Percentiles rank a stretch among this genome's conserved stretches.
Conservation (phyloP, 768 basidiomycete species). For the Suillus hirtellus region DNA sequence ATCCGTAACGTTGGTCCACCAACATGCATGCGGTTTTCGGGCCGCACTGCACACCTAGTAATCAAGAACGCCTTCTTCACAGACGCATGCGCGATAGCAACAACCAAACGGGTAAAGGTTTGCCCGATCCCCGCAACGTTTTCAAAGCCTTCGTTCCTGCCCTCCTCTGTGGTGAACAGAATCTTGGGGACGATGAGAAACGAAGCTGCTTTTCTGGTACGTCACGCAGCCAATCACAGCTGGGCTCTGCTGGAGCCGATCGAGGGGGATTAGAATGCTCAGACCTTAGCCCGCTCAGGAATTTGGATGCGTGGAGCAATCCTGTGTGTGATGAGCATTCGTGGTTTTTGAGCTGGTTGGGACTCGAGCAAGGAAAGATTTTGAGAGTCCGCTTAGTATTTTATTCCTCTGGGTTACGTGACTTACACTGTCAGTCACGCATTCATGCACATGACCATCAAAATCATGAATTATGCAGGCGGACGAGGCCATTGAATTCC, state of each 20-base stretch:
- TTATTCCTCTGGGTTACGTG: neutral
- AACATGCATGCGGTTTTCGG: too few species aligned
- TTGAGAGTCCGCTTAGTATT: neutral
- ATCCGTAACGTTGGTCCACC: neutral
- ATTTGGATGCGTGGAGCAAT: slow-evolving; percentile 25
- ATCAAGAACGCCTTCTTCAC: neutral
- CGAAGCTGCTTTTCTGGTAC: neutral
- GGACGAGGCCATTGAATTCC: too few species aligned
- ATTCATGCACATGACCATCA: too few species aligned
- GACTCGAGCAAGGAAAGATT: neutral
- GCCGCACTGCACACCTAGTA: neutral
- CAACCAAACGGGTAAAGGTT: neutral
- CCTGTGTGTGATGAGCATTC: slow-evolving; percentile 63
- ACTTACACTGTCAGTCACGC: too few species aligned
- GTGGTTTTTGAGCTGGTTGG: slow-evolving; percentile 58
- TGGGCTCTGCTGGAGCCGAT: slow-evolving; percentile 63
- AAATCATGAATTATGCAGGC: too few species aligned
- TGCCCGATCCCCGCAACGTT: neutral
- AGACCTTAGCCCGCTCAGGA: slow-evolving; percentile 67
- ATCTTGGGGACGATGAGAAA: neutral
- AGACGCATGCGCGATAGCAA: neutral
- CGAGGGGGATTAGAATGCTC: slow-evolving; percentile 67
- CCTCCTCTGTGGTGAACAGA: neutral
- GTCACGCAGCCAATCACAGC: slow-evolving; percentile 14
- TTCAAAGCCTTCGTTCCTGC: neutral